A percentile compares a stretch with the other conserved stretches of the same genome.
Conservation (phyloP, 352 stramenopile species). For the Blastocystis sp. region DNA sequence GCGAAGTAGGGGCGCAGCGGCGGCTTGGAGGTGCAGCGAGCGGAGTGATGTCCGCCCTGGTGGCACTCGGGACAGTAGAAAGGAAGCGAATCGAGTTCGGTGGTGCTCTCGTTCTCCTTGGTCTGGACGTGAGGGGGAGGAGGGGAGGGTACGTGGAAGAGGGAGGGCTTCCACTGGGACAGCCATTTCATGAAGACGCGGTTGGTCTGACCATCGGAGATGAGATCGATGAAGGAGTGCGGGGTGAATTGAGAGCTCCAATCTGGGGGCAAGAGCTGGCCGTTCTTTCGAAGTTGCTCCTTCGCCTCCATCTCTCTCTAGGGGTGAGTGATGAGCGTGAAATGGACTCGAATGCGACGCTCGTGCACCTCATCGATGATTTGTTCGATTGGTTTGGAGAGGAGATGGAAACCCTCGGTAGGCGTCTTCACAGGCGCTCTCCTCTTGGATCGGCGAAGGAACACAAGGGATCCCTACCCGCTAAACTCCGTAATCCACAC, state of each 20-base stretch:
- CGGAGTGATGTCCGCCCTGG: constrained; percentile 20
- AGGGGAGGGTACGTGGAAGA: constrained; percentile 3
- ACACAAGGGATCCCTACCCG: constrained; percentile 57
- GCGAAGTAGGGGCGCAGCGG: constrained; percentile 36
- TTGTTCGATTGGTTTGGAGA: constrained; percentile 45
- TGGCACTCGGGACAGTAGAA: constrained; percentile 62
- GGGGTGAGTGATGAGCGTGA: not conserved
- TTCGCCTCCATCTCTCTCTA: constrained; percentile 4
- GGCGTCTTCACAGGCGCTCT: too few relatives aligned
- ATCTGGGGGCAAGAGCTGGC: not conserved
- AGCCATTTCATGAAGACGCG: constrained; percentile 58
- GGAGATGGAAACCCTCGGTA: too few relatives aligned
- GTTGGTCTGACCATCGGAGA: constrained; percentile 39
- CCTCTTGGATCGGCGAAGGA: constrained; percentile 23
- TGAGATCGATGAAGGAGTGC: constrained; percentile 25
- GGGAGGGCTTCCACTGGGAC: constrained; percentile 51
- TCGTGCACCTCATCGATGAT: constrained; percentile 55
- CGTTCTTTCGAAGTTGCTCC: not conserved
- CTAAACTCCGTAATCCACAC: not conserved
- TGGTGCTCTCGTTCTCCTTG: constrained; percentile 14
- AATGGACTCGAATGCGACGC: not conserved
- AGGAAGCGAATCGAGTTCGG: constrained; percentile 43
- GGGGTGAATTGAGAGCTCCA: constrained; percentile 1
- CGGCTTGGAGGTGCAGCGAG: not conserved
- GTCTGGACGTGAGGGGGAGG: not conserved